Evolutionary conservation across 495 filamentous ascomycete species (phyloP), one percentile per base, ranked within the genome.

Genomic region (Cenococcum geophilum): DNA sequence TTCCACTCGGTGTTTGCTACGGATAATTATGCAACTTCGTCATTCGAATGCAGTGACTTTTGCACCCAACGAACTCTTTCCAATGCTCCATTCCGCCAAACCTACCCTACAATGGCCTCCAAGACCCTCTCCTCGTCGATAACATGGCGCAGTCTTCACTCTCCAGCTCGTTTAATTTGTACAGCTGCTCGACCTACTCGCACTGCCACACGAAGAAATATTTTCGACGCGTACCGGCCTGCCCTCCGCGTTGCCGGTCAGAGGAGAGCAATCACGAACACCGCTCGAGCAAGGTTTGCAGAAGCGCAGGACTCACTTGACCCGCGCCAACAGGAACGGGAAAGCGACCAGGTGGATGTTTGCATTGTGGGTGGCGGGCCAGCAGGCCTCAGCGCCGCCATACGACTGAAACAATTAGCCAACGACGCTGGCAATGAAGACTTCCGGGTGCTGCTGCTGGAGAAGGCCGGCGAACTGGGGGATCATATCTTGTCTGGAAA

Each of bases 291-390:
- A 56, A 53, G 71, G 57, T 72, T 83, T 50, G 82, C 83, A 37
- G 76, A 82, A 42, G 74, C 77, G 34, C 78, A 88, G 59, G 85
- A 86, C 10, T 68, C 78, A 49, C 90, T 92, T 62, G 88, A 95
- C 71, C 87, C 87, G 8, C 77, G 78, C 36, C 78, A 81, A 61
- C 74, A 89, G 55, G 90, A 96, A 51, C 84, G 93, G 59, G 93
- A 97, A 75, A 88, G 82, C 55, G 93, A 97, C 66, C 76, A 95
- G 72, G 93, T 97, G 21, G 93, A 97, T 75, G 92, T 97, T 10
- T 95, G 90, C 70, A 97, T 99, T 72, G 83, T 99, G 40, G 93
- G 93, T 68, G 93, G 92, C 69, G 91, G 93, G 34, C 93, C 93
- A 50, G 89, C 93, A 55, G 93, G 93, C 61, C 82, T 99, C 61